Base-by-base conservation (phyloP, 352 stramenopile species). In the Globisporangium ultimum region DNA sequence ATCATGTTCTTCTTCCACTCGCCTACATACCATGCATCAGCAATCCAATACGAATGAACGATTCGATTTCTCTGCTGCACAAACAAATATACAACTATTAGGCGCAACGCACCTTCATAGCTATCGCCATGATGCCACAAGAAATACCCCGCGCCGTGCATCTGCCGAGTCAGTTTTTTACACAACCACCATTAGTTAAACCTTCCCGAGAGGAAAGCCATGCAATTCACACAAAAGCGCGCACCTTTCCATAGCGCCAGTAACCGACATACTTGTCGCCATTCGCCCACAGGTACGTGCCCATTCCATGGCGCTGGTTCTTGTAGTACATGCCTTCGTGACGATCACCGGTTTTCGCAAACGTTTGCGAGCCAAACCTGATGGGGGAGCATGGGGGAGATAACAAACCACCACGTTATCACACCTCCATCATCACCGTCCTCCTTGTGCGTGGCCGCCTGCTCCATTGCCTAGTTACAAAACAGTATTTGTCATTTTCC, bases 251-350 rank as follows among this genome's bases (percentile, higher is more conserved):
- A 17, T 86, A 71, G 43, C 81, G 78, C 71, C 84, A 96, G 63
- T 93, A 78, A 9, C 88, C 88, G 15, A 94, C 75, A 63, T 94
- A 96, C 62, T 93, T 95, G 71, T 96, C 88, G 1, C 88, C 88
- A 61, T 96, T 96, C 2, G 84, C 68, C 88, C 88, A 96, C 45
- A 95, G 67, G 51, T 93, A 96, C 46, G 85, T 94, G 17, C 86
- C 86, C 53, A 76, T 78, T 20, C 88, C 88, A 58, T 96, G 82
- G 24, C 88, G 82, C 53, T 90, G 78, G 60, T 87, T 90, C 61
- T 92, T 93, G 49, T 87, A 70, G 64, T 94, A 96, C 64, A 93
- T 86, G 10, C 86, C 86, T 78, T 96, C 88, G 41, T 96, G 86
- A 17, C 86, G 87, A 52, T 95, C 88, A 12, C 87, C 80, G 0